Percentiles rank a stretch among this genome's conserved stretches.
These are phyloP conservation scores for Tremella mesenterica DNA, from an alignment of 768 basidiomycete species.

Conservation along the genomic window DNA sequence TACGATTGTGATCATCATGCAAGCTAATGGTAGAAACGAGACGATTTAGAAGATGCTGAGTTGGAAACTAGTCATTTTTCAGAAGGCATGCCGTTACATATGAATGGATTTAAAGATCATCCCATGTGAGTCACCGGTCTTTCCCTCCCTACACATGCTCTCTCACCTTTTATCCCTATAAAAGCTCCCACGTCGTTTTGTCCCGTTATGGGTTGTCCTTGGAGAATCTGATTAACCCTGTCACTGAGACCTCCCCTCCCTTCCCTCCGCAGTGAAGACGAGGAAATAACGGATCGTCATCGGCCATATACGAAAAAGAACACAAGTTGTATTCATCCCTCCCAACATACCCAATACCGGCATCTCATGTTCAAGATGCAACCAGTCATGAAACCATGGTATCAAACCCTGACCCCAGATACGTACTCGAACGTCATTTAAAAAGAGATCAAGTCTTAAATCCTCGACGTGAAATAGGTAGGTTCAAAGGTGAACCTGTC, in stretches of 20 bases:
- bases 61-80: slow-evolving; percentile 63
- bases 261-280: too few species aligned
- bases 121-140: slow-evolving; percentile 57
- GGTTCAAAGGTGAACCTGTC: slow-evolving; percentile 86
- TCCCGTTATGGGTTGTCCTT: neutral
- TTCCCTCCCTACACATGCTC: neutral
- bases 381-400: neutral
- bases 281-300: too few species aligned
- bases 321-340: too few species aligned
- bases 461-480: slow-evolving; percentile 66
- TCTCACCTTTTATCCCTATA: neutral
- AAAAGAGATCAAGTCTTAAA: slow-evolving; percentile 78
- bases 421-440: slow-evolving; percentile 76
- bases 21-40: slow-evolving; percentile 58
- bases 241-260: neutral
- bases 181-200: too few species aligned
- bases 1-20: neutral
- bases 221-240: neutral
- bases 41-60: slow-evolving; percentile 87
- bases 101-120: slow-evolving; percentile 91
- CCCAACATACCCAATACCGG: too few species aligned
- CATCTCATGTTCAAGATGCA: too few species aligned
- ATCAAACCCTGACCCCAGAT: slow-evolving; percentile 49
- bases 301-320: too few species aligned
- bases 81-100: slow-evolving; percentile 86